Evolutionary conservation across 2,329 filamentous ascomycete species (phyloP).

Genomic region (Tolypocladium ovalisporum): DNA sequence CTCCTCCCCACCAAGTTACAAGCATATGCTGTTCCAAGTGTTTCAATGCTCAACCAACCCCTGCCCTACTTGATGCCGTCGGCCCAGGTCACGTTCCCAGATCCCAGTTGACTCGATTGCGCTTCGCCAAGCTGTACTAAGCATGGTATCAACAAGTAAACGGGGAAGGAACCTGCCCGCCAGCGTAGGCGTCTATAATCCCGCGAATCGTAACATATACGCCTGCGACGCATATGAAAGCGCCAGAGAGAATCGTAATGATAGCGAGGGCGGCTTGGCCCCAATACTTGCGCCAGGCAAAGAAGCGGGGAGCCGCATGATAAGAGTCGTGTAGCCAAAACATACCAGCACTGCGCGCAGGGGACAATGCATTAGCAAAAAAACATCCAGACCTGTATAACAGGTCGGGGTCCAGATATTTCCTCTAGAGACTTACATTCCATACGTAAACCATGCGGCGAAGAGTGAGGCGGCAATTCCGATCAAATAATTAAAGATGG

Average conservation of each 20-base stretch:
- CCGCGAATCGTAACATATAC: slow-evolving; percentile 35
- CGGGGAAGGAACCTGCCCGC: slow-evolving; percentile 4
- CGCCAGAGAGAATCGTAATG: slow-evolving; percentile 31
- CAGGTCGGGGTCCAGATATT: too few species aligned
- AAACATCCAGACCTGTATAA: too few species aligned
- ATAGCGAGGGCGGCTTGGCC: slow-evolving; percentile 26
- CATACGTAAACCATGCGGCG: slow-evolving; percentile 43
- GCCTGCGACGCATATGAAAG: slow-evolving; percentile 36
- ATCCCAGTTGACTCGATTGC: too few species aligned
- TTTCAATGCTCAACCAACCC: too few species aligned
- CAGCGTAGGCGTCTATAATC: slow-evolving; percentile 11
- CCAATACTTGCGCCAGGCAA: slow-evolving; percentile 25
- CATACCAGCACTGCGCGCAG: slow-evolving; percentile 24
- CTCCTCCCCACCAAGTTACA: too few species aligned
- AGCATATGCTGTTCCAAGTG: too few species aligned
- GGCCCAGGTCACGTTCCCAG: too few species aligned
- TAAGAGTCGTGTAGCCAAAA: slow-evolving; percentile 41
- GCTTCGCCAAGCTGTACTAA: too few species aligned
- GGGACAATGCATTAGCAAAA: neutral
- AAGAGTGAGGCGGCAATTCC: slow-evolving; percentile 39
- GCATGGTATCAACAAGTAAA: slow-evolving; percentile 9
- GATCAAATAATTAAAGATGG: slow-evolving; percentile 42
- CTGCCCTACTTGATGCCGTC: too few species aligned
- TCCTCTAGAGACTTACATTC: slow-evolving; percentile 17
- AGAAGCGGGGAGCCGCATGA: slow-evolving; percentile 26